These are phyloP conservation scores for Nyctanthes arbortristis DNA, from an alignment of 257 asterid species.

Conservation along the genomic window DNA sequence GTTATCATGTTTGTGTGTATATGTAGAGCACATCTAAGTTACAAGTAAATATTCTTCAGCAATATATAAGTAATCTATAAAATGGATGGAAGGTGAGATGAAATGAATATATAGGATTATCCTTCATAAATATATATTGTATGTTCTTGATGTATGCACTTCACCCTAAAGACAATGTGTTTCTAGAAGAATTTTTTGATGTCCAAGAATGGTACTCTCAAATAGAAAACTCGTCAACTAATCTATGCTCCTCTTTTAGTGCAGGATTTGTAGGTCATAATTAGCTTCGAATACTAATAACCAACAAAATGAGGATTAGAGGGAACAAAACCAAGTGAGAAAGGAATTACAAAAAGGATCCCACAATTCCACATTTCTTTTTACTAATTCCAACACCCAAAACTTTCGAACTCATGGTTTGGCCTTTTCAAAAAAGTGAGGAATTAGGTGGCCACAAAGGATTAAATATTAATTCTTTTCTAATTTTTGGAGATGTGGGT, in stretches of 20 bases:
- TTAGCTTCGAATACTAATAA: background rate
- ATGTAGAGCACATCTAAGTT: too few relatives aligned
- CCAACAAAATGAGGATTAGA: slow-evolving; percentile 1
- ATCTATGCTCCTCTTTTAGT: slow-evolving; percentile 12
- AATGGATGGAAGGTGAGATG: too few relatives aligned
- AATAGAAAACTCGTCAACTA: background rate
- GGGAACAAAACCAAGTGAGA: slow-evolving; percentile 50
- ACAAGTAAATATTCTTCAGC: too few relatives aligned
- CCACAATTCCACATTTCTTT: slow-evolving; percentile 38
- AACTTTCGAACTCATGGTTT: slow-evolving; percentile 42
- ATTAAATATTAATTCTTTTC: slow-evolving; percentile 15
- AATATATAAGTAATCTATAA: too few relatives aligned
- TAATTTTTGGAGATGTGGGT: slow-evolving; percentile 25
- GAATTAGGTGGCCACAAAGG: slow-evolving; percentile 35
- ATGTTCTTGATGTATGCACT: too few relatives aligned
- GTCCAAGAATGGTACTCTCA: too few relatives aligned
- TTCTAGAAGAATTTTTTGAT: too few relatives aligned
- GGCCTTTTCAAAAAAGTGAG: slow-evolving; percentile 52
- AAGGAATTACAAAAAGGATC: slow-evolving; percentile 44
- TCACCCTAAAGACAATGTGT: too few relatives aligned
- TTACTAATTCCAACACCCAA: slow-evolving; percentile 69
- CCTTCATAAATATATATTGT: too few relatives aligned
- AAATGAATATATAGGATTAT: too few relatives aligned
- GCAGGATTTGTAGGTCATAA: slow-evolving; percentile 15
- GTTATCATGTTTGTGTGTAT: too few relatives aligned